Conservation (phyloP, 2,329 filamentous ascomycete species). For the Colletotrichum orchidophilum region DNA sequence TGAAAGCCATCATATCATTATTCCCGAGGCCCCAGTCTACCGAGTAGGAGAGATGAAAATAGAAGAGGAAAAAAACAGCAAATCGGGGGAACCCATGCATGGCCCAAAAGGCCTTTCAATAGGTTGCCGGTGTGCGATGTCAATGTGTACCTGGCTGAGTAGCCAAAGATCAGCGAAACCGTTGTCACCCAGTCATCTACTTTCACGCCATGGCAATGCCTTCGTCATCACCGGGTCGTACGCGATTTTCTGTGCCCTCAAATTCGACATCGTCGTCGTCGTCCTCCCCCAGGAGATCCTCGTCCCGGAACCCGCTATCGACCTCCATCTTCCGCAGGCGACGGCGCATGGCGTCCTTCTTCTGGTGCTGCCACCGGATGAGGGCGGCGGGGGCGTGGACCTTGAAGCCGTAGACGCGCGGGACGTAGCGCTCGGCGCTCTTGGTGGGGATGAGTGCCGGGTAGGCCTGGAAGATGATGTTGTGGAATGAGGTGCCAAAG, state of each 20-base stretch:
- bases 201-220: constrained; percentile 23
- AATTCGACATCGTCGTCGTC: constrained; percentile 61
- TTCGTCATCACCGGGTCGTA: constrained; percentile 36
- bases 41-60: not conserved
- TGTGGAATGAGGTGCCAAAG: constrained; percentile 98
- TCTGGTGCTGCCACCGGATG: constrained; percentile 87
- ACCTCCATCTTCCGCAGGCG: constrained; percentile 77
- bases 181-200: not conserved
- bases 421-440: constrained; percentile 85
- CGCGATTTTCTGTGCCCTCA: constrained; percentile 46
- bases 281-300: constrained; percentile 67
- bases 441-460: constrained; percentile 89
- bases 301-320: constrained; percentile 82
- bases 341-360: constrained; percentile 83
- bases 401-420: constrained; percentile 93
- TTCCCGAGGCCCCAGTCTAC: constrained; percentile 11
- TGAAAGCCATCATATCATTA: constrained; percentile 30
- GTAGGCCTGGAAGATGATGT: constrained; percentile 99
- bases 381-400: constrained; percentile 91
- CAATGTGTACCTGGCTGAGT: not conserved
- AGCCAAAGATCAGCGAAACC: not conserved
- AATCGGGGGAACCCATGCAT: not conserved
- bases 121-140: not conserved
- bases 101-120: not conserved
- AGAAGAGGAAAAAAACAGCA: not conserved